These are phyloP conservation scores for Symbiodinium pilosum DNA, from an alignment of 73 alveolate genomes.

Conservation along the genomic window DNA sequence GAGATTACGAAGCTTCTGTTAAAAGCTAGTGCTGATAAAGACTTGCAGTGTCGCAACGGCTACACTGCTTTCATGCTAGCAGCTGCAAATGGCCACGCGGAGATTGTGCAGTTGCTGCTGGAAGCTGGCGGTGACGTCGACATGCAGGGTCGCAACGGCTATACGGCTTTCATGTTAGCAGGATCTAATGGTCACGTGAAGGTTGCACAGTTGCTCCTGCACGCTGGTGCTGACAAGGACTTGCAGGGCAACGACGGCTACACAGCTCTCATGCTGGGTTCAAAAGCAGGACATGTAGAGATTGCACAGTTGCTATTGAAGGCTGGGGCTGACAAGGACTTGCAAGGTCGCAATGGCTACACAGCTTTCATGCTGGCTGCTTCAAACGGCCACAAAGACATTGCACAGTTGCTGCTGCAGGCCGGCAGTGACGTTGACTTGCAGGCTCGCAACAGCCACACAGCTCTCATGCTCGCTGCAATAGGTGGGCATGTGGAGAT, in stretches of 20 bases:
- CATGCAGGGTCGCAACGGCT: neutral
- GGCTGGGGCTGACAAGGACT: neutral
- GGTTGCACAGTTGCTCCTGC: neutral
- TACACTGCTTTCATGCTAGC: neutral
- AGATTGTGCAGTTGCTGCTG: neutral
- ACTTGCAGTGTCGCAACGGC: neutral
- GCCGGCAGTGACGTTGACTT: neutral
- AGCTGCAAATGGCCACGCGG: neutral
- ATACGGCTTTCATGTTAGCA: neutral
- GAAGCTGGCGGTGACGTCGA: neutral
- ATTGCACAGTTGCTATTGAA: neutral
- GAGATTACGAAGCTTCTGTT: neutral
- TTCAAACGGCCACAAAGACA: neutral
- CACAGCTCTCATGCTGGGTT: neutral
- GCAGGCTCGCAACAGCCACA: neutral
- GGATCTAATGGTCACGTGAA: neutral
- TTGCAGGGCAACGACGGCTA: neutral
- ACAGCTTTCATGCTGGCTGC: neutral
- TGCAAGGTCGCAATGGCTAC: neutral
- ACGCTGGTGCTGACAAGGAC: neutral
- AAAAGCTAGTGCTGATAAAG: neutral
- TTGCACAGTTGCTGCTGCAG: neutral
- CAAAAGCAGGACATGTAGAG: neutral
- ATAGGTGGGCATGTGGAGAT: neutral
- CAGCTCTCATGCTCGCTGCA: neutral